A percentile compares a stretch with the other conserved stretches of the same genome.
Conservation (phyloP, 441 rosid genomes). For the Erodium trifolium region DNA sequence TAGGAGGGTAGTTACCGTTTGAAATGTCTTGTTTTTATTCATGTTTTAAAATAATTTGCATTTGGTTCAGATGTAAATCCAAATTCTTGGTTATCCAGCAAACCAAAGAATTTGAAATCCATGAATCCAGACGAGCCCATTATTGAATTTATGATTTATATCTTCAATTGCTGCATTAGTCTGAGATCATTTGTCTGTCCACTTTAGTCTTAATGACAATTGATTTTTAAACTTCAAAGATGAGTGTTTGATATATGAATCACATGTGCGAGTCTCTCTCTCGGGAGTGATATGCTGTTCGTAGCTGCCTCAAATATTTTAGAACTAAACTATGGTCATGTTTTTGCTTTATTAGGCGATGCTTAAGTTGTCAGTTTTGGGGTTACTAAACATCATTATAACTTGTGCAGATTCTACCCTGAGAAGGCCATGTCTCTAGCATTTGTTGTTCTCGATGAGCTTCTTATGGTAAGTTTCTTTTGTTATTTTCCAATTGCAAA, state of each 20-base stretch:
- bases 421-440: conserved; percentile 69
- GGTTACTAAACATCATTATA: not conserved
- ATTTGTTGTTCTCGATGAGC: conserved; percentile 53
- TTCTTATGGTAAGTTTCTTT: conserved; percentile 50
- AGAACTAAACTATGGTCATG: not conserved
- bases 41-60: too few species aligned
- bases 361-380: not conserved
- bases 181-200: not conserved
- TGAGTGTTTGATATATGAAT: not conserved
- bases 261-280: not conserved
- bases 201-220: not conserved
- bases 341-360: not conserved
- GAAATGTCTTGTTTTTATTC: too few species aligned
- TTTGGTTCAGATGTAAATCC: too few species aligned
- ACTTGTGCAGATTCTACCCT: conserved; percentile 55
- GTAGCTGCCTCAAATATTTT: not conserved
- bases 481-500: not conserved
- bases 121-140: too few species aligned
- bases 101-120: too few species aligned
- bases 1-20: too few species aligned
- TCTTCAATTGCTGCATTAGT: not conserved
- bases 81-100: too few species aligned
- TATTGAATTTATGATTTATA: not conserved
- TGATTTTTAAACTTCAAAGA: too few species aligned
- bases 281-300: not conserved